Evolutionary conservation across 106 monocot species (phyloP).

Genomic region (Allium cepa): DNA sequence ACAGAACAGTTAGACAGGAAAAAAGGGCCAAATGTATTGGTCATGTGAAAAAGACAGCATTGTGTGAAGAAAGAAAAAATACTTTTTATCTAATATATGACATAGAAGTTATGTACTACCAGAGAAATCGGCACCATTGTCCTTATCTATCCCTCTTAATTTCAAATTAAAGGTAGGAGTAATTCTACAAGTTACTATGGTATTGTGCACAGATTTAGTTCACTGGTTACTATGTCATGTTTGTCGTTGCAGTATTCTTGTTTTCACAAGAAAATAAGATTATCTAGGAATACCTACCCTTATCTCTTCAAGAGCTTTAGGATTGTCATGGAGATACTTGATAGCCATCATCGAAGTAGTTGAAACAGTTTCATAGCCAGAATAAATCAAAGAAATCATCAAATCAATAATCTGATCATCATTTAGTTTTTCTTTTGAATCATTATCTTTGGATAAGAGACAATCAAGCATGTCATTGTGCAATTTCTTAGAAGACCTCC

Average conservation of each 20-base stretch:
- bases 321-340: constrained; percentile 83
- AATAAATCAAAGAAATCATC: constrained; percentile 77
- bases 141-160: no score
- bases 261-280: background rate
- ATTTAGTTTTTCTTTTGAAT: constrained; percentile 33
- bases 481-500: constrained; percentile 22
- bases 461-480: constrained; percentile 70
- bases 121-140: no score
- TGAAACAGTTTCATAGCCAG: constrained; percentile 92
- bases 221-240: no score
- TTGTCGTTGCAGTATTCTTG: no score
- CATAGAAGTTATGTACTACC: background rate
- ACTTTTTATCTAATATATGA: background rate
- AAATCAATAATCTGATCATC: constrained; percentile 94
- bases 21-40: no score
- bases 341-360: constrained; percentile 95
- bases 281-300: constrained; percentile 35
- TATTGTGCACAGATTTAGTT: no score
- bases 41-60: no score
- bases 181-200: no score
- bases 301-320: constrained; percentile 74
- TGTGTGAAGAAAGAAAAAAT: background rate
- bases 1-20: no score
- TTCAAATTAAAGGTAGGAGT: no score
- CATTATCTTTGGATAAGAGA: constrained; percentile 37